These are phyloP conservation scores for Coix lacrymajobi DNA, from an alignment of 176 grass and related monocot genomes.

Conservation along the genomic window DNA sequence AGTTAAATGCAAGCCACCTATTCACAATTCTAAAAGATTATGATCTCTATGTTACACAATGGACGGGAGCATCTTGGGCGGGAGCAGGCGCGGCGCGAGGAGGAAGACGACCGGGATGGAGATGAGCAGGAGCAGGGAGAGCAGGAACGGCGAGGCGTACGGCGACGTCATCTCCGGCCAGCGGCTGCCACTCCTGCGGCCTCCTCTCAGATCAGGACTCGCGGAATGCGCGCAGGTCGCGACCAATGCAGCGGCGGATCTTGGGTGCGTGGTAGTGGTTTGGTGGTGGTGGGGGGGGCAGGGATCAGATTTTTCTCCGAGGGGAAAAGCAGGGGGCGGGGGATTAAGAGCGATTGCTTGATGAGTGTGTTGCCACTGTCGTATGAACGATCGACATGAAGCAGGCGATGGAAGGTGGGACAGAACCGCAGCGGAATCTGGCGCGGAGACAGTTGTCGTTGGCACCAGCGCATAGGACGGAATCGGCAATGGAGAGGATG, in stretches of 20 bases:
- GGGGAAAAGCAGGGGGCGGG: not conserved
- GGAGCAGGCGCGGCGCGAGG: conserved; percentile 67
- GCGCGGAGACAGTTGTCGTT: too few relatives aligned
- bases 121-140: conserved; percentile 59
- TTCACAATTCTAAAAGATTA: too few relatives aligned
- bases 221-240: conserved; percentile 13
- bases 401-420: too few relatives aligned
- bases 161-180: conserved; percentile 45
- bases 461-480: too few relatives aligned
- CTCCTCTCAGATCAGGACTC: not conserved
- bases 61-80: conserved; percentile 75
- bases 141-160: conserved; percentile 57
- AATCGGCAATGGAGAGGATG: too few relatives aligned
- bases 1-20: too few relatives aligned
- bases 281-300: not conserved
- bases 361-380: too few relatives aligned
- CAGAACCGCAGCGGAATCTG: too few relatives aligned
- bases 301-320: conserved; percentile 16
- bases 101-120: conserved; percentile 70
- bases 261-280: conserved; percentile 1
- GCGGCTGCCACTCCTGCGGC: not conserved
- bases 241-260: conserved; percentile 34
- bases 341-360: conserved; percentile 48
- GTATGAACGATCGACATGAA: too few relatives aligned
- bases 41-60: too few relatives aligned